phyloP scores from a whole-genome alignment of 1,284 basidiomycete genomes.

The Cutaneotrichosporon sp. region DNA sequence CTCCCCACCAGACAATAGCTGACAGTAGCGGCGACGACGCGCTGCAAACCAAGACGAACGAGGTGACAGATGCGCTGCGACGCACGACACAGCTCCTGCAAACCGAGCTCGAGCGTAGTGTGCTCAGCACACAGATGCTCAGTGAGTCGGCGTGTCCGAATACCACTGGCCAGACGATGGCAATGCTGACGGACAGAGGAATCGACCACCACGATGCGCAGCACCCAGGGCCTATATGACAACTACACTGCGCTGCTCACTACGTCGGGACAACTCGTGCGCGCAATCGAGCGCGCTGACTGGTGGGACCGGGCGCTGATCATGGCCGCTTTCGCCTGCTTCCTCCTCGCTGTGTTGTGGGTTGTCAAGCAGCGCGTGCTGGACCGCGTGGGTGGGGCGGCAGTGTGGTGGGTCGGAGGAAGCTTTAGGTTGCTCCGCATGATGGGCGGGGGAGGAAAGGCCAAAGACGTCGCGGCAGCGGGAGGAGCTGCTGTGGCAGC shows the following conservation, averaged over 20 bases:
- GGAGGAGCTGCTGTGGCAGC: constrained; percentile 5
- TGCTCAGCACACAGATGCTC: constrained; percentile 78
- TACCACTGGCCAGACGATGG: background rate
- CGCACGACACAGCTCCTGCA: constrained; percentile 83
- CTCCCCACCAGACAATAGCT: background rate
- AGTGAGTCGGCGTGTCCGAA: constrained; percentile 56
- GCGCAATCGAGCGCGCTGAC: constrained; percentile 80
- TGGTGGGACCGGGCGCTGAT: constrained; percentile 87
- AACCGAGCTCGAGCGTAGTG: constrained; percentile 81
- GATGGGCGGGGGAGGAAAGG: constrained; percentile 13
- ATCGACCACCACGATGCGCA: constrained; percentile 71
- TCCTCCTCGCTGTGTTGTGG: constrained; percentile 76
- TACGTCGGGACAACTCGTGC: constrained; percentile 77
- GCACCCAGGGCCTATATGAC: constrained; percentile 76
- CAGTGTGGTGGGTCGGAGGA: constrained; percentile 50
- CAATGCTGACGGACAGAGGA: constrained; percentile 59
- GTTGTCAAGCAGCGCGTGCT: constrained; percentile 82
- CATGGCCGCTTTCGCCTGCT: constrained; percentile 72
- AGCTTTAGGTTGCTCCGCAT: constrained; percentile 38
- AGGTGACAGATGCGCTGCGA: constrained; percentile 81
- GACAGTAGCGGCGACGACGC: constrained; percentile 66
- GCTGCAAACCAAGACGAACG: constrained; percentile 79
- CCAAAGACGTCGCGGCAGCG: background rate
- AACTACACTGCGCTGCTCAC: constrained; percentile 69
- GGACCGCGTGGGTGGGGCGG: constrained; percentile 57